A percentile compares a stretch with the other conserved stretches of the same genome.
These are phyloP conservation scores for Coprinellus micaceus DNA, from an alignment of 768 basidiomycete genomes.

Conservation along the genomic window DNA sequence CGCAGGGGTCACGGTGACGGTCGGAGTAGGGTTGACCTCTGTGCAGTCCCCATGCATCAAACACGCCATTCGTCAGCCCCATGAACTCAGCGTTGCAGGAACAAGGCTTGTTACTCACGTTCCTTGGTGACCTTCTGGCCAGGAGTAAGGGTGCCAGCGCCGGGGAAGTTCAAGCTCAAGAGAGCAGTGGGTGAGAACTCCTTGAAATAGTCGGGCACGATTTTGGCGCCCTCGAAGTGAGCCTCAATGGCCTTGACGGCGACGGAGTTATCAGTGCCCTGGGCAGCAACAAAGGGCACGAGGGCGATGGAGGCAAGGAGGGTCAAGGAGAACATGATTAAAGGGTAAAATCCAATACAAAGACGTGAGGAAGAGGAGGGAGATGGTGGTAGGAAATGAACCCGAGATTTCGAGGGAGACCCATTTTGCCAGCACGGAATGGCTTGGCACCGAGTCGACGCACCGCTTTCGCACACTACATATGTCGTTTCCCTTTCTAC, in stretches of 20 bases:
- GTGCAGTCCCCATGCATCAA: slow-evolving; percentile 6
- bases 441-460: background rate
- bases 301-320: slow-evolving; percentile 33
- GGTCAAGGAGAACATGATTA: slow-evolving; percentile 4
- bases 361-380: slow-evolving; percentile 10
- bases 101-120: slow-evolving; percentile 39
- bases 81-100: background rate
- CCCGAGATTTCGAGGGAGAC: background rate
- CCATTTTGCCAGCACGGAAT: background rate
- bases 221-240: slow-evolving; percentile 55
- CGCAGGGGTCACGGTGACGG: slow-evolving; percentile 46
- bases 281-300: slow-evolving; percentile 42
- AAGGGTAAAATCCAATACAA: slow-evolving; percentile 1
- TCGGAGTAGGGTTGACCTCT: slow-evolving; percentile 59
- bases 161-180: slow-evolving; percentile 51
- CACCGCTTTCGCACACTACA: slow-evolving; percentile 1
- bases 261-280: slow-evolving; percentile 33
- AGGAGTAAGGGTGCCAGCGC: slow-evolving; percentile 45
- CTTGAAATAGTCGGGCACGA: slow-evolving; percentile 60
- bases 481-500: slow-evolving; percentile 24
- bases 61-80: background rate
- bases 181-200: slow-evolving; percentile 61
- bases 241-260: slow-evolving; percentile 61
- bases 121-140: slow-evolving; percentile 57
- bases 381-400: background rate